These are phyloP conservation scores for Paxillus involutus DNA, from an alignment of 768 basidiomycete species.

Conservation along the genomic window DNA sequence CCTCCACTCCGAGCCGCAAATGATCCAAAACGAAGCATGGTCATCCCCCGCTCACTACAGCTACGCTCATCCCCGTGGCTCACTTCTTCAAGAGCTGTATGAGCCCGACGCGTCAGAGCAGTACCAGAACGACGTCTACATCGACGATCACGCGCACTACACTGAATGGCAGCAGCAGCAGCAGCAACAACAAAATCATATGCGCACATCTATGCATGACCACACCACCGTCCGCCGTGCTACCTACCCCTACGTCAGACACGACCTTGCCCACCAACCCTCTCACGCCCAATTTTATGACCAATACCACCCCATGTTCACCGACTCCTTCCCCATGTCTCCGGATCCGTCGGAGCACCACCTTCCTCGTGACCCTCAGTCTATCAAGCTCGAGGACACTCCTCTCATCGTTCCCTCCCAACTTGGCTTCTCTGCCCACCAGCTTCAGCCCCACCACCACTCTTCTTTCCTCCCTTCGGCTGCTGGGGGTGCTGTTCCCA, in stretches of 20 bases:
- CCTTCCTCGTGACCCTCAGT: slow-evolving; percentile 16
- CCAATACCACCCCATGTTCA: slow-evolving; percentile 36
- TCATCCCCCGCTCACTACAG: slow-evolving; percentile 36
- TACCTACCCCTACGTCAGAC: slow-evolving; percentile 75
- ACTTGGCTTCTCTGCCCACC: slow-evolving; percentile 32
- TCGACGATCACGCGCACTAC: slow-evolving; percentile 36
- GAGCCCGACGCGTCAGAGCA: slow-evolving; percentile 52
- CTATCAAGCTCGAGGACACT: slow-evolving; percentile 71
- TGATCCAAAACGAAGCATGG: slow-evolving; percentile 41
- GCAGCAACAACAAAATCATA: slow-evolving; percentile 23
- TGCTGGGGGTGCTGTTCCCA: slow-evolving; percentile 47
- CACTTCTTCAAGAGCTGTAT: slow-evolving; percentile 73
- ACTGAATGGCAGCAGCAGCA: slow-evolving; percentile 35
- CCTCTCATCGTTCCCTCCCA: slow-evolving; percentile 63
- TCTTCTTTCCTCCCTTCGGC: slow-evolving; percentile 43
- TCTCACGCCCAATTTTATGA: slow-evolving; percentile 39
- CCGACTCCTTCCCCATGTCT: slow-evolving; percentile 36
- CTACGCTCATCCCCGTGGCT: slow-evolving; percentile 40
- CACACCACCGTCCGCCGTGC: slow-evolving; percentile 56
- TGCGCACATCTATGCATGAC: slow-evolving; percentile 34
- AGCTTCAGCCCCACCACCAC: slow-evolving; percentile 33
- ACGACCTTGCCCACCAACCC: slow-evolving; percentile 55
- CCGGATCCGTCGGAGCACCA: slow-evolving; percentile 22
- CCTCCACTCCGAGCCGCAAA: slow-evolving; percentile 34
- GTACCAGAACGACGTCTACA: slow-evolving; percentile 34